Evolutionary conservation across 164 flowering plant species (phyloP).

Genomic region (Vitis riparia): DNA sequence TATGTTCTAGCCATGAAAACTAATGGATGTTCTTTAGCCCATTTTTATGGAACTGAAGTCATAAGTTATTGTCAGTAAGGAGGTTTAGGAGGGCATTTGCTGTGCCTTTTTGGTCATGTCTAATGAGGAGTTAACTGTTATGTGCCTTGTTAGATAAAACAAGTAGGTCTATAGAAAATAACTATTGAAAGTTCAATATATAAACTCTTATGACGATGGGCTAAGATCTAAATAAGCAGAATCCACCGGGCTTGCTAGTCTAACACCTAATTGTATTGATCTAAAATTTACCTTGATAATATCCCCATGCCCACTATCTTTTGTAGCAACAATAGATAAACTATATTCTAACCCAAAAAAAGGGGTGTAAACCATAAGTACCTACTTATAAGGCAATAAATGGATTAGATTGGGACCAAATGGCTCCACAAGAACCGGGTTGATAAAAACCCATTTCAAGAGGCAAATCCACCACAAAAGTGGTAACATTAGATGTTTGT

Average conservation of each 20-base stretch:
- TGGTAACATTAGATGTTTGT: slow-evolving; percentile 15
- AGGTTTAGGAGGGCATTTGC: slow-evolving; percentile 80
- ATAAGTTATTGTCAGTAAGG: slow-evolving; percentile 62
- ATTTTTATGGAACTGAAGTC: slow-evolving; percentile 66
- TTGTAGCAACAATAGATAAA: slow-evolving; percentile 55
- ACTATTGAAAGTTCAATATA: too few relatives aligned
- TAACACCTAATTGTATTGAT: too few relatives aligned
- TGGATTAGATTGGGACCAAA: slow-evolving; percentile 38
- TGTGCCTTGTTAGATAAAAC: slow-evolving; percentile 41
- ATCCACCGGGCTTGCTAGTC: too few relatives aligned
- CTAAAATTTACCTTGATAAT: slow-evolving; percentile 49
- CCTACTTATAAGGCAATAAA: slow-evolving; percentile 48
- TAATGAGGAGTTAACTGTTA: slow-evolving; percentile 63
- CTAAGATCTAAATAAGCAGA: too few relatives aligned
- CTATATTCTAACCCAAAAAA: too few relatives aligned
- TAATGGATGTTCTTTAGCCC: slow-evolving; percentile 71
- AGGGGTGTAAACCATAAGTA: slow-evolving; percentile 59
- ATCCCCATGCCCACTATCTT: slow-evolving; percentile 83
- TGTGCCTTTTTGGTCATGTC: slow-evolving; percentile 65
- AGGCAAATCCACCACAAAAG: slow-evolving; percentile 8
- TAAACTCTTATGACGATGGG: too few relatives aligned
- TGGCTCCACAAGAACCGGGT: slow-evolving; percentile 78
- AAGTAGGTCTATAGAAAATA: background rate
- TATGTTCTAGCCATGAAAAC: slow-evolving; percentile 86
- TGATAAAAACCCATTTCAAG: slow-evolving; percentile 72